Evolutionary conservation across 495 filamentous ascomycete species (phyloP).

Genomic region (Pseudotulostoma volvatum): DNA sequence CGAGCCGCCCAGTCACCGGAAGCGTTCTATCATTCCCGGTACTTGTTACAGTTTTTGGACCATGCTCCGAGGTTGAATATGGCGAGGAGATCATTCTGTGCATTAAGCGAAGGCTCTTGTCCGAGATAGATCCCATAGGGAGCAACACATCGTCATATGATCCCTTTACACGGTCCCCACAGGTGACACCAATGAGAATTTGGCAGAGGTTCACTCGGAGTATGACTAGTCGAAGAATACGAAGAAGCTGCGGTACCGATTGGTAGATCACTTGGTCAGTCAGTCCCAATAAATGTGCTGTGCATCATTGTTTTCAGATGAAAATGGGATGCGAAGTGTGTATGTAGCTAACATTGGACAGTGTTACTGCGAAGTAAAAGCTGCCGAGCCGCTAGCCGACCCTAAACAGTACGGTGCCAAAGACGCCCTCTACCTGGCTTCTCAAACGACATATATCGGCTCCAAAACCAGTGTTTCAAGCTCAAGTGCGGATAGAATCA

Average conservation of each 20-base stretch:
- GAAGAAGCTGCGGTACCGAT: conserved; percentile 7
- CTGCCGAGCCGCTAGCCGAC: not conserved
- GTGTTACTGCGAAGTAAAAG: not conserved
- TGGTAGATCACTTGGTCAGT: conserved; percentile 7
- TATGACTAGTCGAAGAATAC: conserved; percentile 7
- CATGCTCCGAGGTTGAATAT: not conserved
- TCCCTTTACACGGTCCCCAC: not conserved
- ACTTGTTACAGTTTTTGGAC: not conserved
- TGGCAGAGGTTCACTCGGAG: conserved; percentile 5
- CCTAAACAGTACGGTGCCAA: not conserved
- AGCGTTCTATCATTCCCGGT: not conserved
- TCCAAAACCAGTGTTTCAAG: conserved; percentile 10
- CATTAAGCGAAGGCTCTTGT: not conserved
- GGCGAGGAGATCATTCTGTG: not conserved
- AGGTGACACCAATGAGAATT: conserved; percentile 9
- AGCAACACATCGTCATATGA: not conserved
- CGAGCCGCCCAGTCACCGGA: too few relatives aligned
- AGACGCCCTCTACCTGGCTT: not conserved
- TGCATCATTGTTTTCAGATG: not conserved
- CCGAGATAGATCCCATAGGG: conserved; percentile 9
- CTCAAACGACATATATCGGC: conserved; percentile 4
- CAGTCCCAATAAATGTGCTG: too few relatives aligned
- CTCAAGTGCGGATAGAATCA: conserved; percentile 5
- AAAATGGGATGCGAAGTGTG: too few relatives aligned
- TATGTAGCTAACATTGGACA: not conserved